Base-by-base conservation (phyloP, 805 yeast genomes). In the Pichia cabralensis region DNA sequence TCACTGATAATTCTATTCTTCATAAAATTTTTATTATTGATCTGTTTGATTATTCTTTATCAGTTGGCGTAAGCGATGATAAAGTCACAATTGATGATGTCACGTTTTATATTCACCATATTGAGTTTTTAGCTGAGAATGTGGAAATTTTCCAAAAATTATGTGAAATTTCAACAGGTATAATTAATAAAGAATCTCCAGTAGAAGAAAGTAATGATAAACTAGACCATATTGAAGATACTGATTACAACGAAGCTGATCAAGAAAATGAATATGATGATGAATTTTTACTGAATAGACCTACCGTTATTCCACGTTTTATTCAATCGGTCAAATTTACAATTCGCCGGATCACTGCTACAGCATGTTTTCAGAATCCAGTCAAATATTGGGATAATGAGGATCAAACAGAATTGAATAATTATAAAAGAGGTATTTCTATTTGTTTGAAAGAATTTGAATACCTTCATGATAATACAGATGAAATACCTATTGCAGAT, bases 361-460 rank as follows among this genome's bases (percentile, higher is more conserved):
- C 47, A 7, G 36, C 56, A 3, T 52, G 58, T 29, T 57, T 56
- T 28, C 17, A 27, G n/a, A 52, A 44, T 29, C 61, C 60, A 5
- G 46, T 56, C 7, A 44, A 44, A 23, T 55, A 44, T 35, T 57
- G 47, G 37, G 45, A 45, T 26, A 50, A 50, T 5, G 42, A 40
- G 10, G 58, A 53, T 34, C 58, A 54, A 35, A 37, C 56, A 1
- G 48, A 44, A 11, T 23, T 56, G 38, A 54, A 54, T 31, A 39
- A 31, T 4, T 53, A 27, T 35, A 38, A 50, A 24, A 46, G 62
- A 33, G 62, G 62, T 20, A 26, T 50, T 29, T 25, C 35, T 5
- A 11, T 44, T 8, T 21, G 27, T 3, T 16, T 43, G 9, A 25
- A 25, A n/a, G 36, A 40, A 16, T 40, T 24, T 6, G n/a, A 16